Base-by-base conservation (phyloP, 106 monocot species). In the Acorus gramineus region DNA sequence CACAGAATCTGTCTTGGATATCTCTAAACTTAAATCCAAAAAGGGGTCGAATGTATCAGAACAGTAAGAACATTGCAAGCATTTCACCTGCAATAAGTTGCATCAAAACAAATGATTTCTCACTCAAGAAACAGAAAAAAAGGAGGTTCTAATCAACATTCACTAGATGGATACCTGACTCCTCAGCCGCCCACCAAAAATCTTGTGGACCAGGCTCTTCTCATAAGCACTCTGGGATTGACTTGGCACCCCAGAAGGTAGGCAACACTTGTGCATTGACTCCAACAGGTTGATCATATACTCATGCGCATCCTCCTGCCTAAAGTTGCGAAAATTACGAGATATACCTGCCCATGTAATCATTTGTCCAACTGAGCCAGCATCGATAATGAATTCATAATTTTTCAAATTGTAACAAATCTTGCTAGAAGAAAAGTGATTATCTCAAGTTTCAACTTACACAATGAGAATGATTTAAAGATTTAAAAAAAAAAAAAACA, bases 291-390 rank as follows among this genome's bases (percentile, higher is more conserved):
- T 85, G 63, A 99, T 84, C 98, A 99, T 99, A 64, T 92, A 89
- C 60, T 99, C 98, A 60, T 99, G 98, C 46, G 98, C 98, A 74
- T 99, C 98, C 82, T 99, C 98, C 69, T 99, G 98, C 73, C 98
- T 88, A 14, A 78, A 74, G 69, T 79, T 81, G 13, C 80, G 85
- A 68, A 99, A 99, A 84, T 74, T 92, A 5, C 92, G 76, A 59
- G 98, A 99, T 58, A 99, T 74, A 74, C 81, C 96, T 98, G 55
- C 63, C 50, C 14, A 69, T 49, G 4, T 51, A 44, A 65, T 74
- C 63, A 79, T 80, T 28, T 28, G 28, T 28, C 28, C 28, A 28
- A 28, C 28, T 28, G 28, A 28, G 28, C 28, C 28, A 28, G 1
- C 28, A 28, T 28, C 28, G 28, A 28, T 28, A 28, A 28, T 28